Evolutionary conservation across 257 asterid genomes (phyloP), one percentile per base, ranked within the genome.

Genomic region (Galeopsis tetrahit): DNA sequence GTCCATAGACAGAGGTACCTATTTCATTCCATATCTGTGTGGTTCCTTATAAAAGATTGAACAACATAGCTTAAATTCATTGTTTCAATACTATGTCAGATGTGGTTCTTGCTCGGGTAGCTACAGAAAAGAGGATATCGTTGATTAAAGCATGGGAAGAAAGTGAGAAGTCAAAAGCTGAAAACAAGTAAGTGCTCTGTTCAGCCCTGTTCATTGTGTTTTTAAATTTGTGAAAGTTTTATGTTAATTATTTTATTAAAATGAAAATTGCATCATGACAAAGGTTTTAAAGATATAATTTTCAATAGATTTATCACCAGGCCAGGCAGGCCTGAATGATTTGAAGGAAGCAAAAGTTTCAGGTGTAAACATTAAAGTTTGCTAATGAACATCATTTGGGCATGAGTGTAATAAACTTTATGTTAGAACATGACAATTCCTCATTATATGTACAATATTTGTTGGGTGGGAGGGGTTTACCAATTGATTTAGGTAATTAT

Each of bases 81-180:
- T 32, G 8, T 33, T 51, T 63, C 35, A n/a, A 69, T 64, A 14
- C 58, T 48, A 10, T 68, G 6, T 34, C 63, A 84, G 92, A 87
- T 73, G 85, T 77, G 14, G 84, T 81, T 49, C 92, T 87, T 66
- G 84, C 82, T 9, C 82, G 90, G 39, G 82, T 87, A 48, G 85
- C 81, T 8, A 77, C 85, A 9, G 88, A 84, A 70, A 87, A 84
- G 82, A 82, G 85, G 72, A 0, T 82, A 55, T 84, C 89, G 43
- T 73, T 87, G 8, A 70, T 87, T 58, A 82, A 59, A 77, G 92
- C 92, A 72, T 87, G 92, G 92, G 90, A 87, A 75, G 92, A 87
- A 82, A 87, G 86, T 60, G 92, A 87, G 81, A 87, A 84, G 62
- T 84, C 86, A 10, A 87, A 82, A 84, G 86, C 89, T 70, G 97